phyloP scores from a whole-genome alignment of 495 filamentous ascomycete genomes.

The Talaromyces ruber region DNA sequence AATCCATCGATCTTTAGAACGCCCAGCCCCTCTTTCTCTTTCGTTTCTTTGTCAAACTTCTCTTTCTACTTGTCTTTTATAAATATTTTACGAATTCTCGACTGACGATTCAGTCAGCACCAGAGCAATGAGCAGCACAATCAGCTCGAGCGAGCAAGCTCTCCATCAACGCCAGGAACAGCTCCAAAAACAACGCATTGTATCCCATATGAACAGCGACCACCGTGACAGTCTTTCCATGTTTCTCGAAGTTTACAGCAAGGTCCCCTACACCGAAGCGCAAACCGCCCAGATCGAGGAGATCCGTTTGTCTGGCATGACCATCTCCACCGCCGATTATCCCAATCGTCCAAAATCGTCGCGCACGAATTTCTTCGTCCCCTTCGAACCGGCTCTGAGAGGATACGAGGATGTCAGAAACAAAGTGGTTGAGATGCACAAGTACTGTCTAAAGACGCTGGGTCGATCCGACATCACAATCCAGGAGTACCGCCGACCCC shows the following conservation, averaged over 20 bases:
- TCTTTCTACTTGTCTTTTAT: too few relatives aligned
- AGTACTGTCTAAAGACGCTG: constrained; percentile 44
- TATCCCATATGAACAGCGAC: constrained; percentile 75
- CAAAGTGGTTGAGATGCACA: constrained; percentile 61
- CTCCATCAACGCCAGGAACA: neutral
- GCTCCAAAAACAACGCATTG: constrained; percentile 39
- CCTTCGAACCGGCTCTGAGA: constrained; percentile 54
- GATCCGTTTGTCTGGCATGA: constrained; percentile 48
- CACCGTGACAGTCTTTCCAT: constrained; percentile 57
- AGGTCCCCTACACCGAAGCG: constrained; percentile 35
- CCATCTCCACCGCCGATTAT: constrained; percentile 26
- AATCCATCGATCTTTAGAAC: neutral
- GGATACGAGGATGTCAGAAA: constrained; percentile 51
- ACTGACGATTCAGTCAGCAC: neutral
- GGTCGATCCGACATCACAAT: constrained; percentile 47
- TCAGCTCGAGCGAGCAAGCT: neutral
- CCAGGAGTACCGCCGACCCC: constrained; percentile 44
- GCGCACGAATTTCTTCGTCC: constrained; percentile 40
- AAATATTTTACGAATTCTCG: too few relatives aligned
- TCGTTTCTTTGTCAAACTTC: too few relatives aligned
- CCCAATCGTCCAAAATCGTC: neutral
- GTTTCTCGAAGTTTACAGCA: constrained; percentile 55
- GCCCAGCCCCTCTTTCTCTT: neutral
- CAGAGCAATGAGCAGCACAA: neutral
- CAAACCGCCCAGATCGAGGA: constrained; percentile 49